Percentiles rank a stretch among this genome's conserved stretches.
phyloP scores from a whole-genome alignment of 345 rosid species.

The Dipteronia sinensis region DNA sequence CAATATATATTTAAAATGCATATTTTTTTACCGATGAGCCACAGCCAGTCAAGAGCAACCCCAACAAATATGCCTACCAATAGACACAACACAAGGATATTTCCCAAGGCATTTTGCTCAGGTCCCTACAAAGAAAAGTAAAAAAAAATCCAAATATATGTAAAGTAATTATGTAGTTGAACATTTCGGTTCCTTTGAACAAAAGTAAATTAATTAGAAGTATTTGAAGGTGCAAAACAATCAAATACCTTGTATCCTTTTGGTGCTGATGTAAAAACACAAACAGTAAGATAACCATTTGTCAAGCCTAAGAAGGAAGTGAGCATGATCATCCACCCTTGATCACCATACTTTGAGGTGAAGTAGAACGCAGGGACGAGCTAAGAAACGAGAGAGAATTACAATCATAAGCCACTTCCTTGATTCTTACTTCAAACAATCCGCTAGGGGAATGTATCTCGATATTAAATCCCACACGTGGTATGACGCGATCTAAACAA shows the following conservation, averaged over 20 bases:
- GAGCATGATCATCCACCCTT: constrained; percentile 91
- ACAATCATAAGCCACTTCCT: constrained; percentile 57
- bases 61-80: constrained; percentile 71
- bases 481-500: constrained; percentile 67
- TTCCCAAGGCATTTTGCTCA: constrained; percentile 90
- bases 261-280: constrained; percentile 78
- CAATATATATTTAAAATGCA: constrained; percentile 28
- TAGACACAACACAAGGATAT: constrained; percentile 65
- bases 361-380: constrained; percentile 85
- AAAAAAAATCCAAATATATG: neutral
- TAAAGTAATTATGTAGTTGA: neutral
- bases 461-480: constrained; percentile 67
- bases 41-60: constrained; percentile 77
- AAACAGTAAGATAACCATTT: constrained; percentile 82
- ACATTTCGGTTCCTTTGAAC: too few species aligned
- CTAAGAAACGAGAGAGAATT: constrained; percentile 55
- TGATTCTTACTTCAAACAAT: constrained; percentile 61
- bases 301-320: constrained; percentile 67
- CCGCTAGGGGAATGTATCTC: constrained; percentile 65
- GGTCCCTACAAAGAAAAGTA: constrained; percentile 85
- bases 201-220: too few species aligned
- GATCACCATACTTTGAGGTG: constrained; percentile 80
- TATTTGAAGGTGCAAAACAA: constrained; percentile 24
- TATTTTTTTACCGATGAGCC: constrained; percentile 72
- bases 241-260: constrained; percentile 66